These are phyloP conservation scores for Leucaena leucocephala DNA, from an alignment of 306 rosid species.

Conservation along the genomic window DNA sequence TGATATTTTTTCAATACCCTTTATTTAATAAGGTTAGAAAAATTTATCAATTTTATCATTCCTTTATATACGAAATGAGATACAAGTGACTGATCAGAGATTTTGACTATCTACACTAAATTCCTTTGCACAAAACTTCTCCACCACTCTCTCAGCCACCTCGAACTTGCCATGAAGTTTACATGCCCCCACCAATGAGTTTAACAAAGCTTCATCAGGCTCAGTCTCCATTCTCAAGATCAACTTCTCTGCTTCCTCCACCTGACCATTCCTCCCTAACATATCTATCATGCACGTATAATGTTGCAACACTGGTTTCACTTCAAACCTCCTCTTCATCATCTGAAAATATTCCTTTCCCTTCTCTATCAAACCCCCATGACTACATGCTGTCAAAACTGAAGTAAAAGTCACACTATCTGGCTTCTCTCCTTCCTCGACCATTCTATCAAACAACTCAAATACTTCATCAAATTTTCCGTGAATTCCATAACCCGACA, in stretches of 20 bases:
- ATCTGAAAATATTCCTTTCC: conserved; percentile 59
- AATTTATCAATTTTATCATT: too few relatives aligned
- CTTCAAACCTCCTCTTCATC: conserved; percentile 57
- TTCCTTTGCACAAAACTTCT: conserved; percentile 42
- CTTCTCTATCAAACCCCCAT: conserved; percentile 62
- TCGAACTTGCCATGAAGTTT: conserved; percentile 64
- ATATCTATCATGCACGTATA: conserved; percentile 84
- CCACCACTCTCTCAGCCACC: conserved; percentile 61
- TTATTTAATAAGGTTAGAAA: too few relatives aligned
- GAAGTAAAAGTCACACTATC: conserved; percentile 59
- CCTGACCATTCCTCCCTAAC: conserved; percentile 68
- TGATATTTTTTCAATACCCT: too few relatives aligned
- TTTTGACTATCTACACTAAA: background rate
- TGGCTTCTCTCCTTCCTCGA: conserved; percentile 56
- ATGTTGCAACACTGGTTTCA: conserved; percentile 56
- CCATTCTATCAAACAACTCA: conserved; percentile 59
- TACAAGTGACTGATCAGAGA: too few relatives aligned
- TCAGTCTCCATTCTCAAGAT: conserved; percentile 55
- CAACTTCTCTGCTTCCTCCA: conserved; percentile 72
- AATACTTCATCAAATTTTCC: conserved; percentile 59
- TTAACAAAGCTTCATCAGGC: conserved; percentile 62
- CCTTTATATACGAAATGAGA: too few relatives aligned
- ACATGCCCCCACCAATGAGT: conserved; percentile 65
- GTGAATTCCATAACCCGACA: conserved; percentile 65
- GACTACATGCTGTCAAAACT: conserved; percentile 66